phyloP scores from a whole-genome alignment of 1,139 yeast genomes.

The Taphrina deformans region DNA sequence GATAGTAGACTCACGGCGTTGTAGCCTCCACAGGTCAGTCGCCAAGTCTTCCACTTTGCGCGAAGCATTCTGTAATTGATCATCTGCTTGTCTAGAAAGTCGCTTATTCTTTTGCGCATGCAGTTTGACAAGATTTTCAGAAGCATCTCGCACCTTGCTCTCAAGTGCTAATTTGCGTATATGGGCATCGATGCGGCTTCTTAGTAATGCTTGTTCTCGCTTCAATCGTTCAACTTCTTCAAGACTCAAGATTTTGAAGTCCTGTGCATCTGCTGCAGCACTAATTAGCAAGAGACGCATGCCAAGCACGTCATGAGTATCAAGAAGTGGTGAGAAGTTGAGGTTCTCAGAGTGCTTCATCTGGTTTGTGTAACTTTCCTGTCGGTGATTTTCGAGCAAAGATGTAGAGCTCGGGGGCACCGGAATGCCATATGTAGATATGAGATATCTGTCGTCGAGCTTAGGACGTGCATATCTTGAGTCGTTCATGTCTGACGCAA shows the following conservation, averaged over 20 bases:
- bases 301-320: conserved; percentile 1
- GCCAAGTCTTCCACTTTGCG: conserved; percentile 36
- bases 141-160: conserved; percentile 35
- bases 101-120: conserved; percentile 33
- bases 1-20: conserved; percentile 29
- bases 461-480: not conserved
- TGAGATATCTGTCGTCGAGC: conserved; percentile 14
- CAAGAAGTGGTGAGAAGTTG: not conserved
- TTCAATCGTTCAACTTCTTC: conserved; percentile 33
- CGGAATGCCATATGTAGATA: conserved; percentile 20
- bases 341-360: not conserved
- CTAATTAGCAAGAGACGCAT: conserved; percentile 27
- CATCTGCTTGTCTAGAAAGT: conserved; percentile 33
- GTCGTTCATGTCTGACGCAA: not conserved
- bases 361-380: not conserved
- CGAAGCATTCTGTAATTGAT: conserved; percentile 26
- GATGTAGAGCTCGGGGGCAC: conserved; percentile 6
- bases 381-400: not conserved
- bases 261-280: conserved; percentile 30
- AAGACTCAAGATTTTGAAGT: conserved; percentile 27
- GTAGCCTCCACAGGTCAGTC: conserved; percentile 34
- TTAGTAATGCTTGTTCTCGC: conserved; percentile 21
- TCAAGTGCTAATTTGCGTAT: conserved; percentile 33
- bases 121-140: conserved; percentile 31
- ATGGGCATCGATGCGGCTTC: conserved; percentile 31